These are phyloP conservation scores for Ilyonectria destructans DNA, from an alignment of 2,329 filamentous ascomycete species.

Conservation along the genomic window DNA sequence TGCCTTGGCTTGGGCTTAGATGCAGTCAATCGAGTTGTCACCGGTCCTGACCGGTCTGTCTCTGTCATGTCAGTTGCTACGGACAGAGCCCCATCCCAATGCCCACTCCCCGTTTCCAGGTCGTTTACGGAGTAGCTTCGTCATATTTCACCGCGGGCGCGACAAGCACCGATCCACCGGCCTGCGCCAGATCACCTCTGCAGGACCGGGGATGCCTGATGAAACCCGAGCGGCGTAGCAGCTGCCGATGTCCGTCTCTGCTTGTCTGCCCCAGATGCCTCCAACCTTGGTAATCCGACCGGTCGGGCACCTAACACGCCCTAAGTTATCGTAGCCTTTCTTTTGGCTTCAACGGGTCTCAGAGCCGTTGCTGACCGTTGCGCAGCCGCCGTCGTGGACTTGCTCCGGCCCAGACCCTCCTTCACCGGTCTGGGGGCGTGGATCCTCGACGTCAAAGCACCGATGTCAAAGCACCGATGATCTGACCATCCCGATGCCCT, in stretches of 20 bases:
- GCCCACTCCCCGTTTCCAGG: slow-evolving; percentile 2
- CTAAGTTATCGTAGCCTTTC: slow-evolving; percentile 35
- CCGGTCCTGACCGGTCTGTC: slow-evolving; percentile 42
- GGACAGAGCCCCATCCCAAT: slow-evolving; percentile 5
- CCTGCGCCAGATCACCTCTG: slow-evolving; percentile 40
- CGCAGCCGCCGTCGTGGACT: slow-evolving; percentile 40
- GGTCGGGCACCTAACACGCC: slow-evolving; percentile 28
- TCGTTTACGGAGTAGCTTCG: slow-evolving; percentile 17
- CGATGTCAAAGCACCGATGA: slow-evolving; percentile 36
- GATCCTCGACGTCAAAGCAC: slow-evolving; percentile 39
- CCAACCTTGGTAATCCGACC: slow-evolving; percentile 34
- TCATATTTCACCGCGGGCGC: slow-evolving; percentile 37
- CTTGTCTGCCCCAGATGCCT: slow-evolving; percentile 28
- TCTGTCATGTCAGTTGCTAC: slow-evolving; percentile 22
- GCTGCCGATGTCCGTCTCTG: slow-evolving; percentile 20
- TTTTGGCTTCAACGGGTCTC: slow-evolving; percentile 12
- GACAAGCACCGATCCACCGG: slow-evolving; percentile 33
- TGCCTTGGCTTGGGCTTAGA: slow-evolving; percentile 25
- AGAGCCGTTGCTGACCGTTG: slow-evolving; percentile 31
- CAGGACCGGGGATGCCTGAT: slow-evolving; percentile 43
- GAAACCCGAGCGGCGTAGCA: slow-evolving; percentile 34
- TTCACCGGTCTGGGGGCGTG: slow-evolving; percentile 48
- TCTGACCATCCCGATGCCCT: slow-evolving; percentile 32
- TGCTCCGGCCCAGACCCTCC: slow-evolving; percentile 36
- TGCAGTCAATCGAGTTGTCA: slow-evolving; percentile 25